Evolutionary conservation across 352 stramenopile species (phyloP).

Genomic region (Globisporangium parvum): DNA sequence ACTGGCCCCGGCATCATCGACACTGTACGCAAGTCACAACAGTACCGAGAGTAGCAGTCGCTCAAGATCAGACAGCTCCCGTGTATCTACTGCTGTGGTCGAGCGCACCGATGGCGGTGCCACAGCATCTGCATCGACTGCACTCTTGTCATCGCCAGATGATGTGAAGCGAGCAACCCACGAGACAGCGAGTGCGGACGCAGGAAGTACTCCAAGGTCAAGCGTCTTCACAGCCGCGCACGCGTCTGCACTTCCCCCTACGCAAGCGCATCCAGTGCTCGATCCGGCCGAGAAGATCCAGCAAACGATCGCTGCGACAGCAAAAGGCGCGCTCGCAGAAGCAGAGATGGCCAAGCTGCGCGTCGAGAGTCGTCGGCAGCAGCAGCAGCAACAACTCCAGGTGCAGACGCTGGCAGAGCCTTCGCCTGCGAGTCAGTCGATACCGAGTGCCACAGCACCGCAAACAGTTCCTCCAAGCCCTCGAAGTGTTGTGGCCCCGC

Average conservation of each 20-base stretch:
- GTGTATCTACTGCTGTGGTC: no score
- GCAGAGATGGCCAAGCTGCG: conserved; percentile 64
- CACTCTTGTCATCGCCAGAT: no score
- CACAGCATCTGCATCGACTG: no score
- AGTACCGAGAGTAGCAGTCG: no score
- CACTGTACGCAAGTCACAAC: no score
- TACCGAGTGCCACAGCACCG: background rate
- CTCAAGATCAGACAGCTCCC: no score
- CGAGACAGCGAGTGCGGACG: no score
- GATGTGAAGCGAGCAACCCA: no score
- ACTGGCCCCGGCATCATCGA: no score
- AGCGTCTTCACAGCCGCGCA: no score
- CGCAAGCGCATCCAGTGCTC: background rate
- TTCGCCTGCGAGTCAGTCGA: background rate
- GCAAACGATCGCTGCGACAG: conserved; percentile 33
- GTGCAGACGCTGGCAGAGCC: background rate
- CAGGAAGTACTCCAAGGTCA: no score
- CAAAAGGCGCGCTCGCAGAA: conserved; percentile 56
- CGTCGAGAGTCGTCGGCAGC: conserved; percentile 51
- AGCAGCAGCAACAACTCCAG: conserved; percentile 21
- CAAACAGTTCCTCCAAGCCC: background rate
- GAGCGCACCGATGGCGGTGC: no score
- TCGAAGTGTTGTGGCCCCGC: background rate
- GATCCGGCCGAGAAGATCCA: conserved; percentile 15
- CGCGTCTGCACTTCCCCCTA: background rate